Percentiles rank a stretch among this genome's conserved stretches.
phyloP scores from a whole-genome alignment of 257 asterid species.

The Ajuga chamaepitys region DNA sequence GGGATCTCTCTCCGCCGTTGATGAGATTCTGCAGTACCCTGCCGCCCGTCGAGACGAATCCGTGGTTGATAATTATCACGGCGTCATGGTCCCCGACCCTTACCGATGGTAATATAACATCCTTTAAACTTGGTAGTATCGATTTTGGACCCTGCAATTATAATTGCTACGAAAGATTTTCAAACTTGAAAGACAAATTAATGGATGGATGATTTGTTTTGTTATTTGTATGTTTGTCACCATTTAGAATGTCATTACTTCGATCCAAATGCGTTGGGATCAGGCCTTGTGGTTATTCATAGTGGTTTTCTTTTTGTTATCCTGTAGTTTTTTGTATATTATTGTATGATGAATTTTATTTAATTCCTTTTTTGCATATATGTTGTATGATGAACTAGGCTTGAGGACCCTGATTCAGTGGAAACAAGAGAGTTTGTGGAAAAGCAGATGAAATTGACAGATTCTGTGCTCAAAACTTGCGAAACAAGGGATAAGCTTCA shows the following conservation, averaged over 20 bases:
- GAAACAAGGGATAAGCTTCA: constrained; percentile 67
- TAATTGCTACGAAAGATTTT: background rate
- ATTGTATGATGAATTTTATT: constrained; percentile 12
- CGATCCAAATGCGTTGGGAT: background rate
- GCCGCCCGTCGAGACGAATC: constrained; percentile 65
- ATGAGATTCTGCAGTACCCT: constrained; percentile 46
- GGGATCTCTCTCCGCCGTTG: constrained; percentile 54
- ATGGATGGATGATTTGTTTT: background rate
- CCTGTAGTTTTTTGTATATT: background rate
- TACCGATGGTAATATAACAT: constrained; percentile 65
- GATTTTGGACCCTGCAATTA: background rate
- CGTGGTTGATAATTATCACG: constrained; percentile 71
- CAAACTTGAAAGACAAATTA: background rate
- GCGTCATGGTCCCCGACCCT: constrained; percentile 67
- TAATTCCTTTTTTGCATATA: no score
- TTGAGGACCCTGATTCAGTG: constrained; percentile 90
- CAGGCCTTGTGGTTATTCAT: background rate
- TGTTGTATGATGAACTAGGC: constrained; percentile 72
- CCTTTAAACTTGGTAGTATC: background rate
- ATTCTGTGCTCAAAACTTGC: constrained; percentile 64
- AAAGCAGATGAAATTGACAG: constrained; percentile 63
- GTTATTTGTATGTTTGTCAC: background rate
- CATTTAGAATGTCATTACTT: background rate
- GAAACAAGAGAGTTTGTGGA: constrained; percentile 87
- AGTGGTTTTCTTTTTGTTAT: background rate